A percentile compares a stretch with the other conserved stretches of the same genome.
Evolutionary conservation across 768 basidiomycete species (phyloP).

Genomic region (Chiua virens): DNA sequence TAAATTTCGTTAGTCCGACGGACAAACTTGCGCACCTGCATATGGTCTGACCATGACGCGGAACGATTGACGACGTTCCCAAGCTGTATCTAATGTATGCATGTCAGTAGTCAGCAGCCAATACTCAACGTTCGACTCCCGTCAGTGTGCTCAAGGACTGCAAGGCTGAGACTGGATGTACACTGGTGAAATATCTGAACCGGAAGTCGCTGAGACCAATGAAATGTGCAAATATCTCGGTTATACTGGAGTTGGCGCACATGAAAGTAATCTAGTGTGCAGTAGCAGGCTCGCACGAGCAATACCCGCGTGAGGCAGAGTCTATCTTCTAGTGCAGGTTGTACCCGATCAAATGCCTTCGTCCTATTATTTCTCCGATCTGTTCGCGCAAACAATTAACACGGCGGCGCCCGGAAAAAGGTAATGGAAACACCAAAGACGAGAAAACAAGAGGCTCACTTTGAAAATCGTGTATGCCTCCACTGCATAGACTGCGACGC

Average conservation of each 20-base stretch:
- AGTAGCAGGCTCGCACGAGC: not conserved
- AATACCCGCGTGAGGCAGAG: not conserved
- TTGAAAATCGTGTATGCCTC: conserved; percentile 93
- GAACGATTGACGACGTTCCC: too few relatives aligned
- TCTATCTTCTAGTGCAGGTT: conserved; percentile 49
- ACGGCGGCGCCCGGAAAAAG: not conserved
- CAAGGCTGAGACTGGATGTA: too few relatives aligned
- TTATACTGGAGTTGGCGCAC: not conserved
- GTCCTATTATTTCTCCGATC: conserved; percentile 88
- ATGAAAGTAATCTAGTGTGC: conserved; percentile 12
- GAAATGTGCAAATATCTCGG: conserved; percentile 4
- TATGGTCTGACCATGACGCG: too few relatives aligned
- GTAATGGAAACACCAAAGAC: not conserved
- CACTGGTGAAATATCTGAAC: too few relatives aligned
- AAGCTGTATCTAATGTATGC: too few relatives aligned
- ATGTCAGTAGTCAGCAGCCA: too few relatives aligned
- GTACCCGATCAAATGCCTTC: conserved; percentile 80
- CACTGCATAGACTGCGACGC: conserved; percentile 70
- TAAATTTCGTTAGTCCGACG: too few relatives aligned
- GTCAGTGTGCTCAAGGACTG: too few relatives aligned
- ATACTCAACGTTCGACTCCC: too few relatives aligned
- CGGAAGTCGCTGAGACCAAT: not conserved
- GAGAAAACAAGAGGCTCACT: conserved; percentile 38
- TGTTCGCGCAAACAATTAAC: conserved; percentile 25
- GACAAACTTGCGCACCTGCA: too few relatives aligned